These are phyloP conservation scores for Hirsutella minnesotensis DNA, from an alignment of 2,329 filamentous ascomycete genomes.

Conservation along the genomic window DNA sequence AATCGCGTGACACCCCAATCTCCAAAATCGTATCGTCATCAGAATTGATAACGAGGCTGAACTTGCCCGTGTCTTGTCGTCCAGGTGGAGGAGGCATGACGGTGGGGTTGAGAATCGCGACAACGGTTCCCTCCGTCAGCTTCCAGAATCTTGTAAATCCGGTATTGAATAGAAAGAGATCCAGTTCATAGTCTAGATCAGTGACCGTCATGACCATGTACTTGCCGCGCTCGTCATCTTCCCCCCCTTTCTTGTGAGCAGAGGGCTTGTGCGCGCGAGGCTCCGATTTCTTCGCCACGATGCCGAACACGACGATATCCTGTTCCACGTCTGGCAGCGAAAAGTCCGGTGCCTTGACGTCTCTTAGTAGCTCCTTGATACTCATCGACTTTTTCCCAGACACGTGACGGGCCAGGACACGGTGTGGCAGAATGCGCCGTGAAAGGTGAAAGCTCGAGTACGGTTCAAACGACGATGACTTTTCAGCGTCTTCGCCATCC, in stretches of 20 bases:
- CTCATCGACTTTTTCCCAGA: constrained; percentile 64
- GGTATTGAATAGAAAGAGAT: constrained; percentile 82
- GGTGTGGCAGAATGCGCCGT: constrained; percentile 72
- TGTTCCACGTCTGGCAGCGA: constrained; percentile 71
- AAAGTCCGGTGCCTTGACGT: constrained; percentile 74
- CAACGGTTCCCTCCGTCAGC: constrained; percentile 76
- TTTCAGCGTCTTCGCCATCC: constrained; percentile 12
- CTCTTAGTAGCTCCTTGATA: constrained; percentile 69
- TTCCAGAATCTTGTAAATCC: constrained; percentile 94
- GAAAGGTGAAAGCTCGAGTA: constrained; percentile 80
- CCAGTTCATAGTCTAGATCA: constrained; percentile 81
- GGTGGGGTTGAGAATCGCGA: constrained; percentile 83
- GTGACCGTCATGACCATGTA: constrained; percentile 88
- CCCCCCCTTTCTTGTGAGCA: constrained; percentile 28
- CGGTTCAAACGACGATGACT: constrained; percentile 57
- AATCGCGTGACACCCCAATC: constrained; percentile 70
- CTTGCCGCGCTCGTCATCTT: constrained; percentile 54
- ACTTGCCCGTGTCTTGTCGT: constrained; percentile 66
- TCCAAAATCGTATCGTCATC: constrained; percentile 85
- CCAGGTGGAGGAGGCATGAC: constrained; percentile 78
- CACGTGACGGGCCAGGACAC: constrained; percentile 65
- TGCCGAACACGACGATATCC: constrained; percentile 80
- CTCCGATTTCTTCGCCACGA: constrained; percentile 79
- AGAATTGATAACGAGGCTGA: constrained; percentile 74
- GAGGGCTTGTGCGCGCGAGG: constrained; percentile 49